These are phyloP conservation scores for Poa annua DNA, from an alignment of 176 grass and related monocot species.

Conservation along the genomic window DNA sequence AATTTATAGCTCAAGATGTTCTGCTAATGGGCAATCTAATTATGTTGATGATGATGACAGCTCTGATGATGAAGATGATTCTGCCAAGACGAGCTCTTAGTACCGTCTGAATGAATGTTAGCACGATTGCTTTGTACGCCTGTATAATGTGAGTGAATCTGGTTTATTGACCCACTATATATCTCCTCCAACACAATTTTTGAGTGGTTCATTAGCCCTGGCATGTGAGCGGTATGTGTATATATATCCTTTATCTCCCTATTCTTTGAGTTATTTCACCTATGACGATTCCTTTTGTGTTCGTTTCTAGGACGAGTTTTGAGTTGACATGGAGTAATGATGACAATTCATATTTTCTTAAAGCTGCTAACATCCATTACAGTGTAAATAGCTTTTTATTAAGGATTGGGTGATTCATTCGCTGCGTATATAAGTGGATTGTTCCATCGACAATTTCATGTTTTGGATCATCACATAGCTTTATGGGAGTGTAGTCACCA, in stretches of 20 bases:
- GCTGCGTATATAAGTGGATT: not conserved
- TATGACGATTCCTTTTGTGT: slow-evolving; percentile 15
- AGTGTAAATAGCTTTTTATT: not conserved
- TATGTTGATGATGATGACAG: slow-evolving; percentile 23
- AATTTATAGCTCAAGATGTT: not conserved
- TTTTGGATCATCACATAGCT: not conserved
- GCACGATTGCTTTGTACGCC: slow-evolving; percentile 63
- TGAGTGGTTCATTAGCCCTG: too few species aligned
- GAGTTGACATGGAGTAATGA: slow-evolving; percentile 85
- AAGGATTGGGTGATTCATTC: not conserved
- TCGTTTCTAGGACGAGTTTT: slow-evolving; percentile 64
- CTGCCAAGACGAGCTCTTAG: slow-evolving; percentile 41
- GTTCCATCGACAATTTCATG: not conserved
- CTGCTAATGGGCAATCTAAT: slow-evolving; percentile 54
- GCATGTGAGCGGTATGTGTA: not conserved
- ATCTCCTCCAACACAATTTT: slow-evolving; percentile 53
- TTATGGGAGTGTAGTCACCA: not conserved
- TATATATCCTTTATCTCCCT: not conserved
- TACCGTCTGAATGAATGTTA: slow-evolving; percentile 43
- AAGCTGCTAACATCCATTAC: slow-evolving; percentile 51
- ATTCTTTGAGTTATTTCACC: slow-evolving; percentile 23
- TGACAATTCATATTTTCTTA: slow-evolving; percentile 78
- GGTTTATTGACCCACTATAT: slow-evolving; percentile 76
- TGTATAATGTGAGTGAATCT: slow-evolving; percentile 73
- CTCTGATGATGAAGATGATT: slow-evolving; percentile 58